Conservation (phyloP, 768 basidiomycete genomes). For the Termitomyces sp. region DNA sequence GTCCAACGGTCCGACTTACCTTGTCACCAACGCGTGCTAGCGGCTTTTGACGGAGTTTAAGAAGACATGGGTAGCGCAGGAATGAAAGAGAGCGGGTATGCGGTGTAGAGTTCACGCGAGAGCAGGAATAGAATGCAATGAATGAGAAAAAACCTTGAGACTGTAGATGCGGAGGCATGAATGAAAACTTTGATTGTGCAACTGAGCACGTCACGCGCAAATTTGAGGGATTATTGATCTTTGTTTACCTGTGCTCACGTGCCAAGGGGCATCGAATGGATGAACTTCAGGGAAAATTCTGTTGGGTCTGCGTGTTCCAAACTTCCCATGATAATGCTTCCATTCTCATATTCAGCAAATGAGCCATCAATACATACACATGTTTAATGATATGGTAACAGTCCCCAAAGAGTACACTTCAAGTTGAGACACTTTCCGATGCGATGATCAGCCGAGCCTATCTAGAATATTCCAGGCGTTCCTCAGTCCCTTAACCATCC, state of each 20-base stretch:
- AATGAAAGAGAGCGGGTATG: constrained; percentile 32
- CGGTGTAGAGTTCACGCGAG: constrained; percentile 26
- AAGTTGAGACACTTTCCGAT: not conserved
- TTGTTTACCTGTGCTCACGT: constrained; percentile 17
- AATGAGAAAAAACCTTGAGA: constrained; percentile 47
- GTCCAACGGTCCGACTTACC: constrained; percentile 23
- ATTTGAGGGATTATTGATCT: constrained; percentile 30
- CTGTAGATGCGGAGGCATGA: constrained; percentile 48
- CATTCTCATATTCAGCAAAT: not conserved
- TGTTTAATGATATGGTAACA: not conserved
- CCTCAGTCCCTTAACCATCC: not conserved
- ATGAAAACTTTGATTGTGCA: constrained; percentile 23
- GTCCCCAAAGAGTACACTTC: not conserved
- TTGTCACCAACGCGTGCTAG: constrained; percentile 29
- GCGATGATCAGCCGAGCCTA: not conserved
- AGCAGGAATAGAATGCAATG: constrained; percentile 53
- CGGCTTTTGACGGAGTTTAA: constrained; percentile 16
- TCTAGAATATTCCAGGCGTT: not conserved
- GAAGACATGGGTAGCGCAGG: constrained; percentile 31
- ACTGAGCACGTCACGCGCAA: constrained; percentile 13
- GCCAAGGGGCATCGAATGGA: not conserved
- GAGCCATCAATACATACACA: not conserved
- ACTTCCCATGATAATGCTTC: not conserved
- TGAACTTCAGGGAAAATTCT: not conserved
- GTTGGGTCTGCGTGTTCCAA: not conserved